These are phyloP conservation scores for Lactarius hengduanensis DNA, from an alignment of 768 basidiomycete genomes.

Conservation along the genomic window DNA sequence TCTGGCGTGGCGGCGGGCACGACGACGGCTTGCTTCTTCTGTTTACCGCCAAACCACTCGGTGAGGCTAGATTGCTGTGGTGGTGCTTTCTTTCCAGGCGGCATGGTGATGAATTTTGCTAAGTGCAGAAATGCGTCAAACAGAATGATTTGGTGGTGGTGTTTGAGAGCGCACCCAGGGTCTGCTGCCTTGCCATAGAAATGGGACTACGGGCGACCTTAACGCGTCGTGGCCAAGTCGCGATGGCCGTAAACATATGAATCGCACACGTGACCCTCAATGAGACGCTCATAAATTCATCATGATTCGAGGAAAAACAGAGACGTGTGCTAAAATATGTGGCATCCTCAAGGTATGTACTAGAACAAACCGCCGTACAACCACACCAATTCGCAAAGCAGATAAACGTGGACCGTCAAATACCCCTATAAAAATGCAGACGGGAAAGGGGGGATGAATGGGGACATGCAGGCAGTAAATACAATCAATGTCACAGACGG, in stretches of 20 bases:
- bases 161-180: slow-evolving; percentile 48
- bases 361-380: slow-evolving; percentile 15
- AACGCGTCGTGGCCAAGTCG: slow-evolving; percentile 23
- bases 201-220: not conserved
- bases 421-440: slow-evolving; percentile 28
- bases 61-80: slow-evolving; percentile 77
- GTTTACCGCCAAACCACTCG: slow-evolving; percentile 68
- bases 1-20: slow-evolving; percentile 28
- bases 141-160: not conserved
- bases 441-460: slow-evolving; percentile 16
- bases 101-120: slow-evolving; percentile 82
- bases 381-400: slow-evolving; percentile 23
- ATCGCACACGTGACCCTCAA: slow-evolving; percentile 16
- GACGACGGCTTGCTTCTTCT: slow-evolving; percentile 31
- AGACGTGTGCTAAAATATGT: slow-evolving; percentile 17
- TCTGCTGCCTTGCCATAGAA: slow-evolving; percentile 70
- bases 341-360: slow-evolving; percentile 25
- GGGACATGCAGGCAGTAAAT: slow-evolving; percentile 14
- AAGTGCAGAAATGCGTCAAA: not conserved
- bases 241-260: slow-evolving; percentile 21
- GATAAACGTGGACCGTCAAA: slow-evolving; percentile 23
- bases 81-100: slow-evolving; percentile 61
- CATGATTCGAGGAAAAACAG: not conserved
- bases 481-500: slow-evolving; percentile 19
- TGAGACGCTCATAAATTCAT: not conserved